These are phyloP conservation scores for Coriolopsis trogii DNA, from an alignment of 1,284 basidiomycete genomes.

Conservation along the genomic window DNA sequence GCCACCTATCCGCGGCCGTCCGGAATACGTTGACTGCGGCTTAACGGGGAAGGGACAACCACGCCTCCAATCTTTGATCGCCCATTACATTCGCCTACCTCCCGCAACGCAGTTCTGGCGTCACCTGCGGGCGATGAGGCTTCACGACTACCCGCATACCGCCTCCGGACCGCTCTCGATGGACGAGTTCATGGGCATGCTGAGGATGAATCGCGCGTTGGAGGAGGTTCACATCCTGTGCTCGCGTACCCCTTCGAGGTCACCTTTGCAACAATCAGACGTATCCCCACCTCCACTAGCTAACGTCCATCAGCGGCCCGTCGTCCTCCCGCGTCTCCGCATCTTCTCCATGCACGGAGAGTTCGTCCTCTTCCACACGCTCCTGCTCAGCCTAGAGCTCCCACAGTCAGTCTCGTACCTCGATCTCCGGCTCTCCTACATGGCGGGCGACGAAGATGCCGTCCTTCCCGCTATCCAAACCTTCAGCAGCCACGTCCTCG, in stretches of 20 bases:
- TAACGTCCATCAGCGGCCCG: neutral
- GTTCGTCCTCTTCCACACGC: neutral
- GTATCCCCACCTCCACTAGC: neutral
- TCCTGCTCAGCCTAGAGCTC: neutral
- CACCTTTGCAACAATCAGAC: neutral
- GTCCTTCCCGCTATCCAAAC: no score
- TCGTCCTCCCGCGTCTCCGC: neutral
- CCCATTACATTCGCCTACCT: neutral
- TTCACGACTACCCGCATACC: neutral
- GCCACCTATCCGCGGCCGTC: no score
- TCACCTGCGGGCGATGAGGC: constrained; percentile 1
- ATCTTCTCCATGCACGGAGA: neutral
- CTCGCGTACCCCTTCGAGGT: neutral
- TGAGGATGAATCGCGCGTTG: neutral
- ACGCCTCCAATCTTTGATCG: neutral
- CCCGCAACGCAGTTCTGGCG: neutral
- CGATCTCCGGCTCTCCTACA: neutral
- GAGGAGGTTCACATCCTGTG: constrained; percentile 6
- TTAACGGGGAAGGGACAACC: neutral
- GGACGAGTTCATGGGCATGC: neutral
- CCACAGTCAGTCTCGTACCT: neutral
- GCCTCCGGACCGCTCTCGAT: neutral
- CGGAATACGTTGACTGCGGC: neutral
- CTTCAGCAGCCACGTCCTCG: no score
- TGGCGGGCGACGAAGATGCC: no score